Conservation (phyloP, 1,139 yeast genomes). For the Taphrina communis region DNA sequence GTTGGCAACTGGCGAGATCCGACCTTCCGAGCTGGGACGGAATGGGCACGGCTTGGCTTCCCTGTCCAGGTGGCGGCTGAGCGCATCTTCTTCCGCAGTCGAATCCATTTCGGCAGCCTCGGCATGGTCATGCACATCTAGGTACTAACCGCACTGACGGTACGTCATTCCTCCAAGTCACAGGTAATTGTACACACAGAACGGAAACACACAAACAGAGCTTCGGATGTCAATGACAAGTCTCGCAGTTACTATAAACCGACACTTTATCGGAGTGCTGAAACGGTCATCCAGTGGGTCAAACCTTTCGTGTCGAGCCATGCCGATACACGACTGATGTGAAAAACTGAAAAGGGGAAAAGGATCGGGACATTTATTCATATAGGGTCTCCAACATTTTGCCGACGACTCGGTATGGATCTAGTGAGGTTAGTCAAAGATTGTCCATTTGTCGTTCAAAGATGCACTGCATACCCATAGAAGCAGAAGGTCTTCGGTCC, state of each 20-base stretch:
- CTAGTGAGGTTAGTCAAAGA: conserved; percentile 20
- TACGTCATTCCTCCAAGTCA: no score
- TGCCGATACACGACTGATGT: not conserved
- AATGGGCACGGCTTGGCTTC: no score
- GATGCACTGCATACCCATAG: conserved; percentile 95
- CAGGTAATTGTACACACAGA: no score
- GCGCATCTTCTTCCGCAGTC: no score
- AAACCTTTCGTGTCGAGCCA: no score
- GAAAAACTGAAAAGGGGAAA: not conserved
- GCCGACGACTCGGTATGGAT: conserved; percentile 60
- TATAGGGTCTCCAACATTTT: conserved; percentile 96
- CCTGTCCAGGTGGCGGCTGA: no score
- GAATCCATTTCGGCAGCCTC: not conserved
- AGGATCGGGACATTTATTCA: conserved; percentile 51
- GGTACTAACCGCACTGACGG: no score
- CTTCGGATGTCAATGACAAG: not conserved
- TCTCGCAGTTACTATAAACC: not conserved
- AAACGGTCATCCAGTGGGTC: no score
- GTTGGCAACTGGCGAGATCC: not conserved
- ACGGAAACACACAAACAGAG: no score
- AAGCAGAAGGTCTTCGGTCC: conserved; percentile 98
- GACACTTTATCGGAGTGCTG: not conserved
- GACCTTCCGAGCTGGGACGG: not conserved
- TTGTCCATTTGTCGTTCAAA: conserved; percentile 56
- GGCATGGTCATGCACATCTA: not conserved